Evolutionary conservation across 192 early-diverging fungal species (phyloP).

Genomic region (Fimicolochytrium jonesii): DNA sequence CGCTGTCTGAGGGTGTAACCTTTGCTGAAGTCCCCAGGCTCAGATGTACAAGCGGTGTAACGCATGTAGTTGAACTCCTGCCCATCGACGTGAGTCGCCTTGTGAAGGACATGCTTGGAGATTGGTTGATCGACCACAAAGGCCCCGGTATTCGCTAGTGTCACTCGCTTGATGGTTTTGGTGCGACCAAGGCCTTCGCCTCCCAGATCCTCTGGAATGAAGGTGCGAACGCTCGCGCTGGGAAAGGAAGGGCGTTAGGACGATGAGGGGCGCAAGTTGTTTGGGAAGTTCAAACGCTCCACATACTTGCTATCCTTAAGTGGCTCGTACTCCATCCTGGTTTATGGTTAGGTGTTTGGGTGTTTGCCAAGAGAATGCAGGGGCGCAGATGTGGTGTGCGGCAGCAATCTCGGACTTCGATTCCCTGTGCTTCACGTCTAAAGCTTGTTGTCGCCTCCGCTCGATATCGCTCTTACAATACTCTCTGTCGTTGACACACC

Average conservation of each 20-base stretch:
- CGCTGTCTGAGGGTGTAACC: slow-evolving; percentile 59
- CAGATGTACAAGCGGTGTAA: slow-evolving; percentile 62
- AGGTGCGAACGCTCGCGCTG: not conserved
- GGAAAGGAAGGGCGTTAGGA: too few relatives aligned
- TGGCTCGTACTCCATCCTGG: not conserved
- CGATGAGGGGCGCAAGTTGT: too few relatives aligned
- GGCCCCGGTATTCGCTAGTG: slow-evolving; percentile 31
- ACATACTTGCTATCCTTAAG: not conserved
- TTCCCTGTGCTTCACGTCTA: too few relatives aligned
- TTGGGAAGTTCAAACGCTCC: too few relatives aligned
- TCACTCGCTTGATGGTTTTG: slow-evolving; percentile 28
- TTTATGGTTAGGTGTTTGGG: too few relatives aligned
- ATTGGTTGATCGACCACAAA: slow-evolving; percentile 41
- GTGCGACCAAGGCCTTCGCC: slow-evolving; percentile 1
- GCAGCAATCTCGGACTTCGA: too few relatives aligned
- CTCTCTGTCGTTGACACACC: too few relatives aligned
- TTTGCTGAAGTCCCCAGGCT: slow-evolving; percentile 60
- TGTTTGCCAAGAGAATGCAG: too few relatives aligned
- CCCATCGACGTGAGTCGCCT: slow-evolving; percentile 40
- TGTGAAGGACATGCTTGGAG: slow-evolving; percentile 28
- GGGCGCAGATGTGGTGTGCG: too few relatives aligned
- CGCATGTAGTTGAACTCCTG: slow-evolving; percentile 70
- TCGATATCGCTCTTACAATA: too few relatives aligned
- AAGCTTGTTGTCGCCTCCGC: too few relatives aligned
- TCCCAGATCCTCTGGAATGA: slow-evolving; percentile 16